Evolutionary conservation across 495 filamentous ascomycete genomes (phyloP).

Genomic region (Penicillium malachiteum): DNA sequence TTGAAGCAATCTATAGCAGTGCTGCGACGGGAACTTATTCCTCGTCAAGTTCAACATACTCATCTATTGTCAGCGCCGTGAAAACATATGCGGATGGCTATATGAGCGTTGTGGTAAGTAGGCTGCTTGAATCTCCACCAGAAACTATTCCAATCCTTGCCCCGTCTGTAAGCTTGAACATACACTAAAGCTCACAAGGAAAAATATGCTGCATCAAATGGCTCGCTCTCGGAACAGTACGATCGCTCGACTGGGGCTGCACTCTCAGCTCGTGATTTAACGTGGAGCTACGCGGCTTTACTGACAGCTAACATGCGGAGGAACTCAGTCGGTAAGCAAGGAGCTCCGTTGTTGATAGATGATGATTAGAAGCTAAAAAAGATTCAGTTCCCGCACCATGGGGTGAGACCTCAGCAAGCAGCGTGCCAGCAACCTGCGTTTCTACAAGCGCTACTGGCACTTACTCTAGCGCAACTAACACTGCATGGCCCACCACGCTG

Average conservation of each 20-base stretch:
- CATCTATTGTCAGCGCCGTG: constrained; percentile 51
- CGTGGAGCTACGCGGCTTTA: constrained; percentile 54
- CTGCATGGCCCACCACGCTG: constrained; percentile 55
- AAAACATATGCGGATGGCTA: constrained; percentile 66
- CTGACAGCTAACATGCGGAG: constrained; percentile 50
- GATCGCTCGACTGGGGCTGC: constrained; percentile 49
- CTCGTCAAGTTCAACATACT: constrained; percentile 46
- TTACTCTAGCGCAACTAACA: constrained; percentile 55
- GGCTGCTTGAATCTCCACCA: background rate
- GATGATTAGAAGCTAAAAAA: no score
- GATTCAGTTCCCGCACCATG: constrained; percentile 49
- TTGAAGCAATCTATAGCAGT: constrained; percentile 50
- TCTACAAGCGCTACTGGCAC: constrained; percentile 54
- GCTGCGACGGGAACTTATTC: constrained; percentile 52
- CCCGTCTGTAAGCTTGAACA: no score
- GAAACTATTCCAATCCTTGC: constrained; percentile 8
- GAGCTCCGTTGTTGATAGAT: no score
- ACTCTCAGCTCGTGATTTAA: constrained; percentile 54
- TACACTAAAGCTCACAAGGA: constrained; percentile 7
- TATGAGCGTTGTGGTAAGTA: constrained; percentile 47
- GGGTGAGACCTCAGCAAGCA: constrained; percentile 51
- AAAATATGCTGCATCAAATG: constrained; percentile 48
- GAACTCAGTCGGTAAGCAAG: constrained; percentile 28
- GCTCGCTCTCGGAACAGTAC: constrained; percentile 62
- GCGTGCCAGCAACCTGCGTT: constrained; percentile 54